Percentiles rank a stretch among this genome's conserved stretches.
Evolutionary conservation across 2,329 filamentous ascomycete species (phyloP).

Genomic region (Helotiales sp.): DNA sequence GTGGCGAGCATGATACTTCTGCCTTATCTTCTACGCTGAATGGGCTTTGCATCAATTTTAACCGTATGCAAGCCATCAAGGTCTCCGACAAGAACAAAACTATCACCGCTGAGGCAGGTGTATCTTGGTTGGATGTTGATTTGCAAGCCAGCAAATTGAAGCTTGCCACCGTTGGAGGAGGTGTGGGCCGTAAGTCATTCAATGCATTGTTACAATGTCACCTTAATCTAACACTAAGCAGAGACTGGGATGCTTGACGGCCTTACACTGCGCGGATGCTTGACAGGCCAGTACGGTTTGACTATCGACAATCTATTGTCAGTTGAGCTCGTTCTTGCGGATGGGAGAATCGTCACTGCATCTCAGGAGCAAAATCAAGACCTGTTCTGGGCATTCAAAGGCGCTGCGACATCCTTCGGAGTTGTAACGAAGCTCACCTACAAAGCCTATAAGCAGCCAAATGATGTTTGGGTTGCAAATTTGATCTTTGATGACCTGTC

Average conservation of each 20-base stretch:
- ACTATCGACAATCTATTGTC: constrained; percentile 27
- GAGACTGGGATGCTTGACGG: constrained; percentile 20
- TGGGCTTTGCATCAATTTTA: constrained; percentile 20
- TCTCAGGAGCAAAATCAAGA: constrained; percentile 18
- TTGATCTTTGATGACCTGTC: constrained; percentile 27
- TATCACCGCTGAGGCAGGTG: constrained; percentile 24
- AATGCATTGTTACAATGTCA: too few species aligned
- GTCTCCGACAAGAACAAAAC: constrained; percentile 16
- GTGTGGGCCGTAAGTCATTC: constrained; percentile 15
- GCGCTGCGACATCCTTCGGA: constrained; percentile 24
- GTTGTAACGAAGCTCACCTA: constrained; percentile 15
- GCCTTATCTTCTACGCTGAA: constrained; percentile 12
- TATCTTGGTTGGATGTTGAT: constrained; percentile 29
- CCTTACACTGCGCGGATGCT: constrained; percentile 33
- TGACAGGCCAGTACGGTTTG: constrained; percentile 44
- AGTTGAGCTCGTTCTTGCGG: constrained; percentile 22
- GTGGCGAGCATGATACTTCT: constrained; percentile 1
- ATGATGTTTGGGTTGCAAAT: not conserved
- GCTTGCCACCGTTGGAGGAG: constrained; percentile 27
- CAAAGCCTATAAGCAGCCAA: constrained; percentile 1
- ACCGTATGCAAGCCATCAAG: constrained; percentile 9
- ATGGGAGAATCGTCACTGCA: constrained; percentile 19
- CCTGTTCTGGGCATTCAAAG: constrained; percentile 27
- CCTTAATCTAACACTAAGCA: not conserved
- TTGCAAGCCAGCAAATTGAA: constrained; percentile 15